Evolutionary conservation across 805 yeast genomes (phyloP).

Genomic region (Starmerella sirachaensis): DNA sequence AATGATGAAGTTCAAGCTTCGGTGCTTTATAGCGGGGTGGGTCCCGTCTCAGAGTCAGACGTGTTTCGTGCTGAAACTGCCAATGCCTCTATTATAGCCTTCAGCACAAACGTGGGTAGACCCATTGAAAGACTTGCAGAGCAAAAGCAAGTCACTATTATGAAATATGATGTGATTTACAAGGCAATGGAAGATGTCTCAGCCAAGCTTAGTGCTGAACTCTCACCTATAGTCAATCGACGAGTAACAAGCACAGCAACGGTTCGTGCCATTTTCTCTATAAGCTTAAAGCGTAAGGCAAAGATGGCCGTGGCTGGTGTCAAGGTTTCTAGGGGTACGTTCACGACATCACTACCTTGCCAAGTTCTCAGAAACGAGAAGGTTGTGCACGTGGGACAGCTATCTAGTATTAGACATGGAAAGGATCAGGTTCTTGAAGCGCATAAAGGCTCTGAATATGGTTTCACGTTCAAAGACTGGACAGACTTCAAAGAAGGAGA

Average conservation of each 20-base stretch:
- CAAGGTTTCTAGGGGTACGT: slow-evolving; percentile 55
- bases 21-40: slow-evolving; percentile 68
- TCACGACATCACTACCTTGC: slow-evolving; percentile 47
- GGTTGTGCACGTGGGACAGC: slow-evolving; percentile 42
- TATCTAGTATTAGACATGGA: slow-evolving; percentile 66
- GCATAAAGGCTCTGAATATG: slow-evolving; percentile 83
- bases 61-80: slow-evolving; percentile 57
- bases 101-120: slow-evolving; percentile 60
- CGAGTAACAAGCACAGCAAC: slow-evolving; percentile 56
- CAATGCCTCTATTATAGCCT: slow-evolving; percentile 61
- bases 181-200: slow-evolving; percentile 78
- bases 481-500: slow-evolving; percentile 66
- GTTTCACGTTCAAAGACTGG: slow-evolving; percentile 58
- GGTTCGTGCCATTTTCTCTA: slow-evolving; percentile 59
- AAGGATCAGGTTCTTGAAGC: slow-evolving; percentile 71
- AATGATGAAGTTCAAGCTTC: slow-evolving; percentile 67
- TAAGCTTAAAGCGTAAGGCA: slow-evolving; percentile 39
- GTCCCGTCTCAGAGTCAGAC: slow-evolving; percentile 58
- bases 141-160: slow-evolving; percentile 43
- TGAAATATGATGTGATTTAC: slow-evolving; percentile 69
- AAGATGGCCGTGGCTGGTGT: slow-evolving; percentile 73
- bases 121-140: slow-evolving; percentile 50
- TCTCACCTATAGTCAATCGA: slow-evolving; percentile 56
- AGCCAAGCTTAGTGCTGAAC: slow-evolving; percentile 42
- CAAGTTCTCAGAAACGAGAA: slow-evolving; percentile 44